Evolutionary conservation across 192 early-diverging fungal genomes (phyloP), one percentile per base, ranked within the genome.

Genomic region (Coemansia erecta): DNA sequence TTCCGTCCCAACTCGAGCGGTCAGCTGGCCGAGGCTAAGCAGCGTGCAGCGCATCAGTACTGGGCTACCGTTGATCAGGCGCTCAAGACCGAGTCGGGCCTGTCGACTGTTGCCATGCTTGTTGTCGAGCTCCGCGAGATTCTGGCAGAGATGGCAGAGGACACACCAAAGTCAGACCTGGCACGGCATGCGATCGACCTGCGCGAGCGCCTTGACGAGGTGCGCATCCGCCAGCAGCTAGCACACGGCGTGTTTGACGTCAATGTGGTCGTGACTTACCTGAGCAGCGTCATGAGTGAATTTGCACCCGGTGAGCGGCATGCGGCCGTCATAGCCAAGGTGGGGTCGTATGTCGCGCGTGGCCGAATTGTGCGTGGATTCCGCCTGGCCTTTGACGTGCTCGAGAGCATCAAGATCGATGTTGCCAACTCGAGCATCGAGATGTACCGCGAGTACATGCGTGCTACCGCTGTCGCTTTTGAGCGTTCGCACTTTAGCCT

Each of bases 1-100:
- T 96, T 96, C 81, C 86, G 92, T 10, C 92, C 91, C 44, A 92
- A 92, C 73, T 79, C 85, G 17, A 87, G 89, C 53, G 90, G 92
- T 28, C 83, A 85, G 42, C 72, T 83, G 8, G 90, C 86, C 17
- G 69, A 83, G 47, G 52, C 72, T 22, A 90, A 90, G 65, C 65
- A 82, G 50, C 70, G 78, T n/a, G 82, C 85, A 18, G 80, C 83
- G 0, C 75, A 82, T 48, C 66, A 74, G 28, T 95, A 90, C 72
- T 95, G 94, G 94, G 62, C 72, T 0, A 81, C 77, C 10, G 79
- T 94, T 2, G 86, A 85, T 15, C 40, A 72, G 14, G 84, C 86
- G 35, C 61, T 93, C 18, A 23, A 26, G 47, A 53, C 53, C 13
- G 43, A 33, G n/a, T 18, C 50, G 5, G 47, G 53, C n/a, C 42